Base-by-base conservation (phyloP, 2,329 filamentous ascomycete species). In the Hypomyces perniciosus region DNA sequence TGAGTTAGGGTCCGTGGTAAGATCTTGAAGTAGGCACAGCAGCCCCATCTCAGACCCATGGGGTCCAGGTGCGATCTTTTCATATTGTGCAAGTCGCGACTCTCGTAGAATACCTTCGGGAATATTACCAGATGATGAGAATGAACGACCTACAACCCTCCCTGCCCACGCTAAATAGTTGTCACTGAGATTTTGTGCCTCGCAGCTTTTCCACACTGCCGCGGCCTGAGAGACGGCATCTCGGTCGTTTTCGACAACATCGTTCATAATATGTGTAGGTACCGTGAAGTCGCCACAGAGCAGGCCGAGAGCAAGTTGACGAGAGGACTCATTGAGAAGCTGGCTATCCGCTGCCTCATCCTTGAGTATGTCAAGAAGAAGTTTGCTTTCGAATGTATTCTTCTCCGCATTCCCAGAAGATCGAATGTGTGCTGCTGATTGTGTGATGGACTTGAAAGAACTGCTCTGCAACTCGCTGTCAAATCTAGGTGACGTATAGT, bases 161-260 rank as follows among this genome's bases (percentile, higher is more conserved):
- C 88, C 91, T 41, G 88, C 87, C 95, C 95, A 99, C 1, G 88
- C 72, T 1, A 90, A 72, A 64, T 93, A 96, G 12, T 82, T 78
- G 28, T 79, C 72, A 50, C 83, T 86, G 12, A 85, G 73, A 2
- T 78, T 71, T 35, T 78, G 73, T n/a, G 79, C 75, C 52, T 80
- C 76, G 58, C 90, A 87, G 39, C 87, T 90, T 62, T 85, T 84
- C 84, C 86, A 93, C 0, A 96, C 76, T 13, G 83, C 79, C 9
- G 83, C 72, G 2, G 83, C 80, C 61, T 85, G 81, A 1, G 70
- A 66, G 9, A 80, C 66, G 8, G 89, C 84, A 40, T 82, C 75
- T 12, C 76, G 63, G 62, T 95, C 89, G 1, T 75, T 76, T 29
- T 81, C 81, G 28, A 95, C 75, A 30, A 90, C 78, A 62, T 95